Evolutionary conservation across 2,329 filamentous ascomycete species (phyloP), one percentile per base, ranked within the genome.

Genomic region (Xylaria sp.): DNA sequence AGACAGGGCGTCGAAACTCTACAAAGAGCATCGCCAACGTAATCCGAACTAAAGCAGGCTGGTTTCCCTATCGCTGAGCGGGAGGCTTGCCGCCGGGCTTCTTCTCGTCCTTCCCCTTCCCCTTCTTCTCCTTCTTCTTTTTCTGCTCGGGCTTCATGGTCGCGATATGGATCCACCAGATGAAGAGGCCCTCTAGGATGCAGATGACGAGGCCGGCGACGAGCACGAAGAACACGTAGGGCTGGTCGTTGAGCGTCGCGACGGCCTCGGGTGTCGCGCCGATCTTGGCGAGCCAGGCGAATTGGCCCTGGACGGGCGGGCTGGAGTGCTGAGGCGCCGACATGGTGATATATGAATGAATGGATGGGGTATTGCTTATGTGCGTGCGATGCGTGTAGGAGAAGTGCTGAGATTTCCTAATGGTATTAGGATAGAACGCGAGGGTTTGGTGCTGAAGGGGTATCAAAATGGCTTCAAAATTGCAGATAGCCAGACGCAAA

Each of bases 121-220:
- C 34, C 37, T 80, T 81, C 34, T 80, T 78, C 63, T 82, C 81
- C 79, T 87, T 87, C 75, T 84, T 84, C 78, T 86, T 87, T 77
- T 82, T 85, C 78, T 90, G 88, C 75, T 88, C 86, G 18, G 87
- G 87, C 81, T 89, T 90, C 80, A 88, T 71, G 23, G 88, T 90
- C 67, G 86, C 87, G 75, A 81, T 85, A 79, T 89, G 86, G 75
- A 89, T 89, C 80, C 84, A 88, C 85, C 85, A 88, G 63, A 87
- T 78, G 58, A 89, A 79, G 10, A 82, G 74, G 66, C 77, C 78
- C 73, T 89, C 81, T 9, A 84, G 76, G 69, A 81, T 82, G 60
- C 89, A 74, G 69, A 80, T 80, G 75, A 87, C 75, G 65, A 89
- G 81, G 68, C 87, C 86, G 76, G 88, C 78, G 71, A 89, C 71